Evolutionary conservation across 306 rosid genomes (phyloP).

Genomic region (Trichosanthes truncata): DNA sequence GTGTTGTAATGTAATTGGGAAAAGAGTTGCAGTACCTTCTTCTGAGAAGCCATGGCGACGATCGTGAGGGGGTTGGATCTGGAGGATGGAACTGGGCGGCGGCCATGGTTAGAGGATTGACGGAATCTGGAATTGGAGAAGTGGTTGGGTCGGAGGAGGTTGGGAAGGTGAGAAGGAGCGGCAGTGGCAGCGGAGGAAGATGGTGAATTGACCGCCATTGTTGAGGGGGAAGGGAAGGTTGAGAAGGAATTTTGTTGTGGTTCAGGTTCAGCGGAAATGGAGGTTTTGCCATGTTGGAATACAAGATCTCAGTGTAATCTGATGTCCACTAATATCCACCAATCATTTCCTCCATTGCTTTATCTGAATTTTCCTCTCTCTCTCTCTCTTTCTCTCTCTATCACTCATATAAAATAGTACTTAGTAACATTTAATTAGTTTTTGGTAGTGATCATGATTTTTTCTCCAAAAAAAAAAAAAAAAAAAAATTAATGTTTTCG

Average conservation of each 20-base stretch:
- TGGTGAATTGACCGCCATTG: constrained; percentile 54
- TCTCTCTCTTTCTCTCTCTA: background rate
- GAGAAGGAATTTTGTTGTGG: background rate
- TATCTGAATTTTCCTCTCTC: constrained; percentile 24
- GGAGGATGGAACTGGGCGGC: constrained; percentile 16
- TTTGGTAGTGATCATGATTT: too few species aligned
- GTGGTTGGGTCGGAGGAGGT: constrained; percentile 13
- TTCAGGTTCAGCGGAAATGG: background rate
- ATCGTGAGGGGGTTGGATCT: constrained; percentile 26
- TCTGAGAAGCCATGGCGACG: constrained; percentile 65
- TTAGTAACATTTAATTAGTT: too few species aligned
- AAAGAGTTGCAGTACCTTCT: constrained; percentile 37
- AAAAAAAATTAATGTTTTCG: too few species aligned
- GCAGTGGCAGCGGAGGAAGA: constrained; percentile 26
- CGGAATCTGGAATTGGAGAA: too few species aligned
- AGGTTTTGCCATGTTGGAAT: constrained; percentile 54
- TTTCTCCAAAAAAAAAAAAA: too few species aligned
- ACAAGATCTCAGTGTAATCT: constrained; percentile 1
- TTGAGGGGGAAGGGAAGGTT: background rate
- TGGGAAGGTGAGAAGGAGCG: constrained; percentile 17
- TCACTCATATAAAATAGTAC: background rate
- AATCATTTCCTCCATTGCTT: constrained; percentile 34
- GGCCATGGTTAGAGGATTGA: too few species aligned
- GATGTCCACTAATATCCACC: constrained; percentile 45
- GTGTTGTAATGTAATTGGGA: too few species aligned